A percentile compares a stretch with the other conserved stretches of the same genome.
phyloP scores from a whole-genome alignment of 225 moss, liverwort and hornwort species.

The Sphagnum contortum region DNA sequence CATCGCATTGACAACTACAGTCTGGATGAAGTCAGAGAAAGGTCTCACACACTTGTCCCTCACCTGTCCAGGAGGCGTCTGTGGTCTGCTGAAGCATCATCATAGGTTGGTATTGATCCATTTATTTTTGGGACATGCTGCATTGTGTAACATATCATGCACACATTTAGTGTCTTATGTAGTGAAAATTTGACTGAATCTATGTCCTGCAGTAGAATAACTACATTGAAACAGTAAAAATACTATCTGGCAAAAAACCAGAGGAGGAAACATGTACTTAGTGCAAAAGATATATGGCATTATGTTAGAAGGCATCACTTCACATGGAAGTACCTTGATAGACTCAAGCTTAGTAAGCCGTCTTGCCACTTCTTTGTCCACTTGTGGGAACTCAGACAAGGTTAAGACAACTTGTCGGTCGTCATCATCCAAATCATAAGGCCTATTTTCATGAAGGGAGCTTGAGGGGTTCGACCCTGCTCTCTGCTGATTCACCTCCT shows the following conservation, averaged over 20 bases:
- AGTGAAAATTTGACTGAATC: no score
- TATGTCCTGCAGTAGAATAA: no score
- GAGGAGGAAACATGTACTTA: neutral
- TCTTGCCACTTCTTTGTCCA: slow-evolving; percentile 84
- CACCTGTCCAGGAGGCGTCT: slow-evolving; percentile 82
- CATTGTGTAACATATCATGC: slow-evolving; percentile 8
- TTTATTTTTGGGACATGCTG: slow-evolving; percentile 88
- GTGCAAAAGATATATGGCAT: neutral
- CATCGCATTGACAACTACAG: no score
- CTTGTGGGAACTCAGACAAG: slow-evolving; percentile 58
- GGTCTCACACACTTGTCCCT: neutral
- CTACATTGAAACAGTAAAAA: neutral
- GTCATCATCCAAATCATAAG: slow-evolving; percentile 51
- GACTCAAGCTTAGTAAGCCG: slow-evolving; percentile 90
- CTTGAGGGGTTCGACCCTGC: slow-evolving; percentile 23
- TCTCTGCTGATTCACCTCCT: slow-evolving; percentile 12
- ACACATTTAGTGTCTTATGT: neutral
- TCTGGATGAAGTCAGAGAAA: neutral
- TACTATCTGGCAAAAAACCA: neutral
- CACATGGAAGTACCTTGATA: slow-evolving; percentile 51
- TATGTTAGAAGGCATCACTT: neutral
- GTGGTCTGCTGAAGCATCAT: slow-evolving; percentile 80
- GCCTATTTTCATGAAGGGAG: slow-evolving; percentile 25
- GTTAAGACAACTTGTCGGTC: slow-evolving; percentile 66
- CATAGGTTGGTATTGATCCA: slow-evolving; percentile 62